Evolutionary conservation across 805 yeast species (phyloP).

Genomic region (Metschnikowia bowlesiae): DNA sequence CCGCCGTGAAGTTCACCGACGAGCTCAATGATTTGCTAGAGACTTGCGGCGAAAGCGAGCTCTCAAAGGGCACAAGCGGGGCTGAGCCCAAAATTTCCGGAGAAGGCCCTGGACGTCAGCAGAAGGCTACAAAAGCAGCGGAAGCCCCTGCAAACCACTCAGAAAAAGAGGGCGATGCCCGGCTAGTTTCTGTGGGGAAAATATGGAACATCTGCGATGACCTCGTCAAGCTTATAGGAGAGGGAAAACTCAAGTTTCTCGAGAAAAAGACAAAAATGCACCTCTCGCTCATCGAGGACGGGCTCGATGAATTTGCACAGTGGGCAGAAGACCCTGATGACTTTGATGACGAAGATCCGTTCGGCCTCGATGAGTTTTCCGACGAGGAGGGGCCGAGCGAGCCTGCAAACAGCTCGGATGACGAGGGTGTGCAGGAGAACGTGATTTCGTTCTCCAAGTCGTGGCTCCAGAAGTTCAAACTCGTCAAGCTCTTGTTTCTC

Average conservation of each 20-base stretch:
- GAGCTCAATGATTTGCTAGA: slow-evolving; percentile 23
- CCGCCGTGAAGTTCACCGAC: slow-evolving; percentile 19
- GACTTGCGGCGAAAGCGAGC: no score
- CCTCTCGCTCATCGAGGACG: slow-evolving; percentile 51
- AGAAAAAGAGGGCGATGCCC: slow-evolving; percentile 22
- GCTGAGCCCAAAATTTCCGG: neutral
- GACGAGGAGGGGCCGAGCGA: slow-evolving; percentile 17
- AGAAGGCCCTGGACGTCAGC: slow-evolving; percentile 4
- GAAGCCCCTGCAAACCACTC: neutral
- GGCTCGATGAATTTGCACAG: slow-evolving; percentile 60
- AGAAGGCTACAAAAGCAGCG: slow-evolving; percentile 18
- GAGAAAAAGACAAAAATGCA: slow-evolving; percentile 43
- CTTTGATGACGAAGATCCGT: slow-evolving; percentile 47
- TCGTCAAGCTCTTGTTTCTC: slow-evolving; percentile 54
- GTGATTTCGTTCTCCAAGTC: slow-evolving; percentile 38
- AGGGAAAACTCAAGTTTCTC: slow-evolving; percentile 53
- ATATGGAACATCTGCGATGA: slow-evolving; percentile 67
- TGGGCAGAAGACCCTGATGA: slow-evolving; percentile 63
- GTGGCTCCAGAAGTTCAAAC: slow-evolving; percentile 52
- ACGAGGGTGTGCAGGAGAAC: neutral
- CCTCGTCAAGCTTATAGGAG: slow-evolving; percentile 36
- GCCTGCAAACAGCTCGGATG: slow-evolving; percentile 4
- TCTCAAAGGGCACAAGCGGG: neutral
- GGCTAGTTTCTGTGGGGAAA: slow-evolving; percentile 60
- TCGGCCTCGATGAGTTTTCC: slow-evolving; percentile 32